Base-by-base conservation (phyloP, 345 rosid genomes). In the Balakata baccata region DNA sequence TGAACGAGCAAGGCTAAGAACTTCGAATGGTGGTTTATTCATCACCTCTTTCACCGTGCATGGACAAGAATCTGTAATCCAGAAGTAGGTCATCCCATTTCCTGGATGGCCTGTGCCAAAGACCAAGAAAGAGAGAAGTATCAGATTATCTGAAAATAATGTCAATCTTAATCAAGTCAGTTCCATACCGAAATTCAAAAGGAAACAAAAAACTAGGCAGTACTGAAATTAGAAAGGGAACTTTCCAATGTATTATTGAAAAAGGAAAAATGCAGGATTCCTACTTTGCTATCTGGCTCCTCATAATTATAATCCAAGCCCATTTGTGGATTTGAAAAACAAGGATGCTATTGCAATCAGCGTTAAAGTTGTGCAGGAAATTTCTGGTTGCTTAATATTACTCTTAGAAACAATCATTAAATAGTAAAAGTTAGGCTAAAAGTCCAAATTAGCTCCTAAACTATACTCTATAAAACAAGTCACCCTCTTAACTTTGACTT, bases 21-120 rank as follows among this genome's bases (percentile, higher is more conserved):
- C 74, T 87, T 94, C 96, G 70, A 90, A 94, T 3, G 98, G 99
- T 50, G 81, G 86, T 80, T 74, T 87, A 79, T 81, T 82, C 81
- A 67, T 80, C 80, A 94, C 99, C 76, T 88, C 87, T 57, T 84
- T 85, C 78, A 90, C 98, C 1, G 98, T 94, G 64, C 41, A 64
- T 4, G 97, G 92, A 79, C 99, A 92, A 23, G 98, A 94, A 79
- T 94, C 98, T 16, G 97, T 94, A 73, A 94, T 90, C 99, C 99
- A 94, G 85, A 94, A 94, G 83, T 94, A 90, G 70, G 84, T 76
- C 68, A 94, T 74, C 20, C 97, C 97, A 61, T 75, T 80, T 66
- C 84, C 92, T 0, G 91, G 94, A 76, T 83, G 78, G 71, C 97
- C 99, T 92, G 83, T 63, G 71, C 22, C 66, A 68, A n/a, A 12